A percentile compares a stretch with the other conserved stretches of the same genome.
These are phyloP conservation scores for Trichoderma simmonsii DNA, from an alignment of 2,329 filamentous ascomycete species.

Conservation along the genomic window DNA sequence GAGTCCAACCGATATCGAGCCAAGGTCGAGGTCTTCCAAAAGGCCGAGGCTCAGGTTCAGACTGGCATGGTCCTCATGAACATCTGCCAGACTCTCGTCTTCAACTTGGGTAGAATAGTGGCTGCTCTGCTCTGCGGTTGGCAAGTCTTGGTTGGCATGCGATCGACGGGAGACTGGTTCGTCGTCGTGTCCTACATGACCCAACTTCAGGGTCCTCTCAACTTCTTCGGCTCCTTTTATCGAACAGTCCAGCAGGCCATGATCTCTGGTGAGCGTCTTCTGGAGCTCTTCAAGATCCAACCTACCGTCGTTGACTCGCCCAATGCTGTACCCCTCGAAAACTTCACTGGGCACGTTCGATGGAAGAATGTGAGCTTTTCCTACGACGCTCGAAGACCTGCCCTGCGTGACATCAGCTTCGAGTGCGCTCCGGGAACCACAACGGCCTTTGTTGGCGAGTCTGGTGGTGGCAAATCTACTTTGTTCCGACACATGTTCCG, in stretches of 20 bases:
- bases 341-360: slow-evolving; percentile 75
- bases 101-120: slow-evolving; percentile 71
- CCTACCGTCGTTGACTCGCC: slow-evolving; percentile 83
- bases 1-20: slow-evolving; percentile 71
- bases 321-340: slow-evolving; percentile 57
- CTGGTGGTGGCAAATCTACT: slow-evolving; percentile 94
- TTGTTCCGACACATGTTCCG: slow-evolving; percentile 94
- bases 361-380: slow-evolving; percentile 90
- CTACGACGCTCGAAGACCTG: slow-evolving; percentile 83
- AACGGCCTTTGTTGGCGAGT: slow-evolving; percentile 93
- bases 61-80: slow-evolving; percentile 78
- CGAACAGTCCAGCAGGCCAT: slow-evolving; percentile 92
- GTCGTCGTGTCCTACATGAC: slow-evolving; percentile 72
- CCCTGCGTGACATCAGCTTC: slow-evolving; percentile 79
- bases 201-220: slow-evolving; percentile 75
- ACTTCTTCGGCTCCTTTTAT: slow-evolving; percentile 94
- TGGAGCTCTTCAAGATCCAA: slow-evolving; percentile 94
- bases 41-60: slow-evolving; percentile 71
- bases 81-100: slow-evolving; percentile 74
- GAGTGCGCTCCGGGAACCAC: slow-evolving; percentile 86
- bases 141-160: slow-evolving; percentile 66
- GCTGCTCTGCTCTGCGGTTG: slow-evolving; percentile 73
- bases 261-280: slow-evolving; percentile 92
- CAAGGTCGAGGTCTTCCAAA: slow-evolving; percentile 69
- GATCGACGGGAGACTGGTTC: slow-evolving; percentile 69